Conservation (phyloP, 306 rosid species). For the Psophocarpus tetragonolobus region DNA sequence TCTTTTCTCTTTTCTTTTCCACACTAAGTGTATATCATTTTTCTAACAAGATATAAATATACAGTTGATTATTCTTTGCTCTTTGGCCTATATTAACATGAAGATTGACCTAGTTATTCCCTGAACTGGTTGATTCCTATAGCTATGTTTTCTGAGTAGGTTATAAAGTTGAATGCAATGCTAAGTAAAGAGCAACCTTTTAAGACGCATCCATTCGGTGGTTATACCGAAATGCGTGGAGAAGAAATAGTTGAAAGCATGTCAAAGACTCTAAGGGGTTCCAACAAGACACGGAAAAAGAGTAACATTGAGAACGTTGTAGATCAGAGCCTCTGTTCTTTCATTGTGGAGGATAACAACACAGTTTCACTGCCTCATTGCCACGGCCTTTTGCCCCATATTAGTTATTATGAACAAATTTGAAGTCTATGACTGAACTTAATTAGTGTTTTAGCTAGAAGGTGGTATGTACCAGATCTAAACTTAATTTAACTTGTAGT, state of each 20-base stretch:
- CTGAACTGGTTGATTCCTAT: not conserved
- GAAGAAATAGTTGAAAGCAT: slow-evolving; percentile 64
- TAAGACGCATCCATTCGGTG: slow-evolving; percentile 49
- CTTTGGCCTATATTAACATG: not conserved
- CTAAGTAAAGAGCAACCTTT: slow-evolving; percentile 45
- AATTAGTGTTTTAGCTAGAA: not conserved
- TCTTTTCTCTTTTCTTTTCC: no score
- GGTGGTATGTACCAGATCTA: no score
- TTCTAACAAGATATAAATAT: not conserved
- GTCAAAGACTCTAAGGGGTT: slow-evolving; percentile 39
- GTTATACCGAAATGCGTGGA: slow-evolving; percentile 51
- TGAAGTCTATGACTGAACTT: not conserved
- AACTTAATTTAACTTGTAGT: no score
- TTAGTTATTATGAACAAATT: slow-evolving; percentile 39
- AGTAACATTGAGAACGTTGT: slow-evolving; percentile 34
- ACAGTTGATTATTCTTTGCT: not conserved
- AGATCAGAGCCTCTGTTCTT: slow-evolving; percentile 41
- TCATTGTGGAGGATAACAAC: slow-evolving; percentile 59
- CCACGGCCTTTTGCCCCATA: slow-evolving; percentile 45
- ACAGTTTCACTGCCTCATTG: slow-evolving; percentile 43
- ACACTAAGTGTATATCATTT: no score
- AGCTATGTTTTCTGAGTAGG: slow-evolving; percentile 39
- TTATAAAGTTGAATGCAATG: slow-evolving; percentile 55
- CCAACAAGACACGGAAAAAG: slow-evolving; percentile 39
- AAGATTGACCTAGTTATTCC: not conserved